Evolutionary conservation across 1,284 basidiomycete genomes (phyloP).

Genomic region (Ganoderma sp.): DNA sequence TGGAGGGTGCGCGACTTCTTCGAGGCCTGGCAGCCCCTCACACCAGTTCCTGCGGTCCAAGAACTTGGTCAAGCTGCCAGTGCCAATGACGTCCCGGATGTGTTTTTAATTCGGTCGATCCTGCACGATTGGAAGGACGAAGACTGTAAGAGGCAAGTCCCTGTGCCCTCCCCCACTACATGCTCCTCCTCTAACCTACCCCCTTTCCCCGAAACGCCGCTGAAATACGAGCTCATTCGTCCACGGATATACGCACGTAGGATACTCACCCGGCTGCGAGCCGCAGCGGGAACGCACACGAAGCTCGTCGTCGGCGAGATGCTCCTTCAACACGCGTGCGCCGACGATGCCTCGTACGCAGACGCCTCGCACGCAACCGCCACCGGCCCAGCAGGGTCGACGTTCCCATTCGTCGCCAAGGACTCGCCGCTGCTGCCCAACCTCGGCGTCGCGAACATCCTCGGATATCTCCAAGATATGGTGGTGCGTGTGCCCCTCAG

Average conservation of each 20-base stretch:
- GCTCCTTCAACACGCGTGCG: slow-evolving; percentile 24
- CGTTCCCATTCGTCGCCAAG: slow-evolving; percentile 23
- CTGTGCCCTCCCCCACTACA: too few relatives aligned
- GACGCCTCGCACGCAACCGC: slow-evolving; percentile 16
- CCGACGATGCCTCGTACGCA: slow-evolving; percentile 8
- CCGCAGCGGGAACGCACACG: slow-evolving; percentile 49
- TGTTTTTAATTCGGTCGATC: slow-evolving; percentile 71
- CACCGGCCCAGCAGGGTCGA: slow-evolving; percentile 16
- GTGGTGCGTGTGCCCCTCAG: slow-evolving; percentile 48
- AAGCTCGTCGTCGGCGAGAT: slow-evolving; percentile 66
- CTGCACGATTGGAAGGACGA: slow-evolving; percentile 75
- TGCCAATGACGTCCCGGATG: slow-evolving; percentile 37
- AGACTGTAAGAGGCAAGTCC: slow-evolving; percentile 26
- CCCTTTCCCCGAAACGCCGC: too few relatives aligned
- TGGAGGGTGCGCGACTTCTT: slow-evolving; percentile 68
- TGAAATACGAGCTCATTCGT: too few relatives aligned
- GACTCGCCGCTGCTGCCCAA: slow-evolving; percentile 21
- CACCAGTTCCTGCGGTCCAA: too few relatives aligned
- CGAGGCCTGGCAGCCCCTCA: slow-evolving; percentile 41
- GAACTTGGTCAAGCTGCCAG: too few relatives aligned
- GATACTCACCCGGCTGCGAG: slow-evolving; percentile 44
- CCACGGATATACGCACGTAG: slow-evolving; percentile 20
- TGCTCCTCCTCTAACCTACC: too few relatives aligned
- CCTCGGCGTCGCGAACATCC: slow-evolving; percentile 14
- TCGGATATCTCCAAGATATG: slow-evolving; percentile 53